These are phyloP conservation scores for Chimonanthus salicifolius DNA, from an alignment of 164 flowering plant species.

Conservation along the genomic window DNA sequence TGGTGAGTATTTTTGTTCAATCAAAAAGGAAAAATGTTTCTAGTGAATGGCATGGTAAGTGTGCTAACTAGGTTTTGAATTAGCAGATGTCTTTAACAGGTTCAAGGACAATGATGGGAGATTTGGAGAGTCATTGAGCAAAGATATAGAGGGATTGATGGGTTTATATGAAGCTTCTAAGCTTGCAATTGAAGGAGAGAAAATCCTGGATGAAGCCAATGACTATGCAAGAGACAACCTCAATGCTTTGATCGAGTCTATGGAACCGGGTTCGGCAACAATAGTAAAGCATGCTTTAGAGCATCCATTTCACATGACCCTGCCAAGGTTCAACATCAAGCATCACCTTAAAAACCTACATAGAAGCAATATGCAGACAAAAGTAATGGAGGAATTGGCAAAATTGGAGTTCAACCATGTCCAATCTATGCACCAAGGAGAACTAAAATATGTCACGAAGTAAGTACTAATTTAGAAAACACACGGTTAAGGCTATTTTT, in stretches of 20 bases:
- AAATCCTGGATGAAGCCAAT: slow-evolving; percentile 39
- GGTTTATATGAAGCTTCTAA: slow-evolving; percentile 32
- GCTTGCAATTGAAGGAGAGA: slow-evolving; percentile 36
- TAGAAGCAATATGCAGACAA: slow-evolving; percentile 7
- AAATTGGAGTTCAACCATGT: slow-evolving; percentile 28
- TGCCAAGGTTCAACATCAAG: slow-evolving; percentile 28
- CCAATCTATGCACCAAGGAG: slow-evolving; percentile 32
- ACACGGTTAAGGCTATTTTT: too few relatives aligned
- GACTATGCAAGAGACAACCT: slow-evolving; percentile 29
- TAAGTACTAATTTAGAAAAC: slow-evolving; percentile 13
- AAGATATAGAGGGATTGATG: slow-evolving; percentile 25
- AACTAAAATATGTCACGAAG: slow-evolving; percentile 32
- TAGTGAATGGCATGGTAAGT: background rate
- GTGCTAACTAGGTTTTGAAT: background rate
- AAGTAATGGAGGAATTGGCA: slow-evolving; percentile 27
- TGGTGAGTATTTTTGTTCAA: background rate
- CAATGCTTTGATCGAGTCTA: background rate
- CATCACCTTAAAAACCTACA: slow-evolving; percentile 9
- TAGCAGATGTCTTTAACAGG: slow-evolving; percentile 24
- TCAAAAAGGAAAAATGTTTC: too few relatives aligned
- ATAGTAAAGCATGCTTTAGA: slow-evolving; percentile 19
- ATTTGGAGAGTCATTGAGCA: slow-evolving; percentile 6
- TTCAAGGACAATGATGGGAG: slow-evolving; percentile 29
- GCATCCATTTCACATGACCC: slow-evolving; percentile 40
- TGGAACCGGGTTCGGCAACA: slow-evolving; percentile 13